Base-by-base conservation (phyloP, 768 basidiomycete species). In the Solioccasus polychromus region DNA sequence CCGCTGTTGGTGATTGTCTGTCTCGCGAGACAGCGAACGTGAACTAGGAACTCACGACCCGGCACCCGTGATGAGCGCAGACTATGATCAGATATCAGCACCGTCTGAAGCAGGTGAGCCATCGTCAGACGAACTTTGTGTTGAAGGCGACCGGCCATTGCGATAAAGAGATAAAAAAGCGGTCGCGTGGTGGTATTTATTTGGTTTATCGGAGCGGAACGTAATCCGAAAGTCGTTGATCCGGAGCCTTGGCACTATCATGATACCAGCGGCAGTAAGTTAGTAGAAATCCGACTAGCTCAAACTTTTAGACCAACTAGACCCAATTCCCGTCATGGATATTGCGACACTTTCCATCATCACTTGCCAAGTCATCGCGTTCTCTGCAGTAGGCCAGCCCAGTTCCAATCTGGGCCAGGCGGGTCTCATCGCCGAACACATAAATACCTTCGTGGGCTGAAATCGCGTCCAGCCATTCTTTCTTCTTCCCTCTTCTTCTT, bases 31-130 rank as follows among this genome's bases (percentile, higher is more conserved):
- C 28, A 17, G 10, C 19, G 18, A 36, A 35, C 19, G 0, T 5
- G 18, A 12, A 73, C 89, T 72, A 0, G 4, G 18, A 12, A 73
- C 89, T 72, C 61, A 93, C 91, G 85, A 87, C 61, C 84, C 92
- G 36, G 84, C 92, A 47, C 92, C 92, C 22, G 92, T 95, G 65
- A 95, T 72, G 53, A 95, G 72, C 34, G 86, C 87, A 45, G 79
- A 82, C 81, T 88, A 55, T 18, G 37, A 32, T 22, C 22, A 15
- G 39, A 54, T 41, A 31, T 64, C n/a, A 67, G 50, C 34, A 10
- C 23, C 12, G 9, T 45, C 29, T 28, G 15, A 8, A 10, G 23
- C 24, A n/a, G 25, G 22, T 22, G 25, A 30, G 19, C 12, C 5
- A 31, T 42, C n/a, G 7, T 35, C 26, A 18, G 25, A 52, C 63